A percentile compares a stretch with the other conserved stretches of the same genome.
These are phyloP conservation scores for Trichoderma asperelloides DNA, from an alignment of 495 filamentous ascomycete genomes.

Conservation along the genomic window DNA sequence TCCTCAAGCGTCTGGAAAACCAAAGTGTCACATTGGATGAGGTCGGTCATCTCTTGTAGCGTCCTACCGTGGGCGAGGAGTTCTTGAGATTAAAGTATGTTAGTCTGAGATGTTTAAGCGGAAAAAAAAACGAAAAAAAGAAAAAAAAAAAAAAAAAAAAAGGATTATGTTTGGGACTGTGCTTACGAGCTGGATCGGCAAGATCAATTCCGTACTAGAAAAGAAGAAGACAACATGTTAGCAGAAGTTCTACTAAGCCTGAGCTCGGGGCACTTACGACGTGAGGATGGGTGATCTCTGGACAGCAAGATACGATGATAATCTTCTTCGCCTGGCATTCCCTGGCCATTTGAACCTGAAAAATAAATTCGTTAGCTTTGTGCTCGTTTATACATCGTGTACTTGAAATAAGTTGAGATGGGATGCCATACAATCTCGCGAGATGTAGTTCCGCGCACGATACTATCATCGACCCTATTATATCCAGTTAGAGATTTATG, in stretches of 20 bases:
- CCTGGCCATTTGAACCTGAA: constrained; percentile 57
- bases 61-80: constrained; percentile 76
- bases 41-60: constrained; percentile 56
- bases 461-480: not conserved
- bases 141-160: too few species aligned
- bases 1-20: constrained; percentile 86
- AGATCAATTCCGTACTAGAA: constrained; percentile 77
- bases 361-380: not conserved
- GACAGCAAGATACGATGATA: constrained; percentile 80
- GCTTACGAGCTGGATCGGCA: constrained; percentile 20
- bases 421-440: constrained; percentile 63
- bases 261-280: constrained; percentile 22
- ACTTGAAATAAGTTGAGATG: constrained; percentile 17
- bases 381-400: too few species aligned
- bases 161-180: not conserved
- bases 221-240: not conserved
- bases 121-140: too few species aligned
- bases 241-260: not conserved
- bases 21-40: constrained; percentile 86
- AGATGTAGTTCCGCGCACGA: constrained; percentile 32
- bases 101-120: not conserved
- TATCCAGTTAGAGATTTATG: not conserved
- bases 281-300: constrained; percentile 63
- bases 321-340: constrained; percentile 88
- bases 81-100: constrained; percentile 33